phyloP scores from a whole-genome alignment of 2,329 filamentous ascomycete genomes.

The Colletotrichum scovillei region DNA sequence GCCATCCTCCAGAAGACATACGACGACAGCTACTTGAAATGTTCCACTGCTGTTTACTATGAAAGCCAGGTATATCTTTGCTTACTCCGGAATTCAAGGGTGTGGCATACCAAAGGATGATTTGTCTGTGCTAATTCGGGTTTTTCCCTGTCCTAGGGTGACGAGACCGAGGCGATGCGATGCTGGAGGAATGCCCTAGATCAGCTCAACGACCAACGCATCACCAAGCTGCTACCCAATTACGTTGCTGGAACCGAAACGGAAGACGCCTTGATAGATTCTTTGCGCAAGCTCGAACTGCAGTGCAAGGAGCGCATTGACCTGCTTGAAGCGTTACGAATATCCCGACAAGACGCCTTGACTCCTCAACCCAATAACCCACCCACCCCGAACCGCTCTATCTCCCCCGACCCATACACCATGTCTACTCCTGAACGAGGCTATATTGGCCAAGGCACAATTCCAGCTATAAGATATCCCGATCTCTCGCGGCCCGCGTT shows the following conservation, averaged over 20 bases:
- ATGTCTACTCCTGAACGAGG: constrained; percentile 51
- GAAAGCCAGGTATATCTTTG: constrained; percentile 79
- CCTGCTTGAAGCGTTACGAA: constrained; percentile 82
- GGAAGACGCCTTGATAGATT: constrained; percentile 84
- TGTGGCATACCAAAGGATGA: neutral
- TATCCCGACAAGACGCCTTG: constrained; percentile 63
- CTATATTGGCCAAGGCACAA: constrained; percentile 84
- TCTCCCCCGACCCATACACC: neutral
- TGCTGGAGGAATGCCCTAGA: constrained; percentile 92
- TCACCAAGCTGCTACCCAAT: constrained; percentile 76
- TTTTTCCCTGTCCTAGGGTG: constrained; percentile 68
- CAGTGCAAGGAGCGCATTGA: constrained; percentile 96
- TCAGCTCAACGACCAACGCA: constrained; percentile 88
- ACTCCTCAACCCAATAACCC: constrained; percentile 34
- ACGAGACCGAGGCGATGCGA: constrained; percentile 89
- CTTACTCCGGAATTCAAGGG: neutral
- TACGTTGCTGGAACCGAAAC: constrained; percentile 82
- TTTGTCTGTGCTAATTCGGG: constrained; percentile 24
- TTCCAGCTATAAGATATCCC: constrained; percentile 82
- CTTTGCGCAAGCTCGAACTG: constrained; percentile 83
- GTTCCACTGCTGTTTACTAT: constrained; percentile 96
- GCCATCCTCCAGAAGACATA: constrained; percentile 95
- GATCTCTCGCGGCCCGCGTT: constrained; percentile 80
- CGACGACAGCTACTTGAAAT: constrained; percentile 94
- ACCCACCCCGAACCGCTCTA: neutral